Percentiles rank a stretch among this genome's conserved stretches.
Conservation (phyloP, 1,284 basidiomycete genomes). For the Agroathelia rolfsii region DNA sequence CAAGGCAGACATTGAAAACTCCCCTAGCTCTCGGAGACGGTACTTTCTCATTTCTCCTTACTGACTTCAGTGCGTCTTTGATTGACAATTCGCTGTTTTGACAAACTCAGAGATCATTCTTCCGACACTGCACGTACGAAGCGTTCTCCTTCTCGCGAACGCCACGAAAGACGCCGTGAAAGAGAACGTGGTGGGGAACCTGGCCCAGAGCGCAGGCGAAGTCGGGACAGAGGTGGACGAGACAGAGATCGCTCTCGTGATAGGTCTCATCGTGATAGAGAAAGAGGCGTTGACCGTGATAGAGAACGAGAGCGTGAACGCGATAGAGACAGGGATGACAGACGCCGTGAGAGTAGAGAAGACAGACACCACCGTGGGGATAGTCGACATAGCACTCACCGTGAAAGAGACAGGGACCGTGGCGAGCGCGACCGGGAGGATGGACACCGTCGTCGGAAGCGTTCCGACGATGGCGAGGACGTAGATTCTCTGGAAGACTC, state of each 20-base stretch:
- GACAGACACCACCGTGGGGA: slow-evolving; percentile 31
- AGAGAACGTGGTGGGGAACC: slow-evolving; percentile 42
- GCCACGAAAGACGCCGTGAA: slow-evolving; percentile 43
- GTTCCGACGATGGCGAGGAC: slow-evolving; percentile 48
- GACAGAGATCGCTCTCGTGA: slow-evolving; percentile 43
- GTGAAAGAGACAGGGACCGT: slow-evolving; percentile 39
- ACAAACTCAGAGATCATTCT: slow-evolving; percentile 59
- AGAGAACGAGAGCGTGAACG: slow-evolving; percentile 34
- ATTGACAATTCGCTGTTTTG: slow-evolving; percentile 9
- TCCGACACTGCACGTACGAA: slow-evolving; percentile 63
- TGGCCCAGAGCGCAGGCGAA: slow-evolving; percentile 44
- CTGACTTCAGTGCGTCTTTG: slow-evolving; percentile 2
- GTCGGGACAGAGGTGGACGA: slow-evolving; percentile 40
- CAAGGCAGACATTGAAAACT: slow-evolving; percentile 56
- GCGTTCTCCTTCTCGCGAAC: slow-evolving; percentile 51
- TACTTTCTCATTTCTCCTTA: slow-evolving; percentile 25
- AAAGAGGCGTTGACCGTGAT: slow-evolving; percentile 36
- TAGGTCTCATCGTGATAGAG: slow-evolving; percentile 34
- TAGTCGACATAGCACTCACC: slow-evolving; percentile 34
- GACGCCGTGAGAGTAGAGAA: slow-evolving; percentile 22
- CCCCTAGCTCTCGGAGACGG: slow-evolving; percentile 53
- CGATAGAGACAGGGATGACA: slow-evolving; percentile 28
- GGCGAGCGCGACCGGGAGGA: slow-evolving; percentile 41
- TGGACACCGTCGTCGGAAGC: slow-evolving; percentile 45
- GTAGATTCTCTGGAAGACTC: slow-evolving; percentile 26